Base-by-base conservation (phyloP, 2,329 filamentous ascomycete species). In the Onygena corvina region DNA sequence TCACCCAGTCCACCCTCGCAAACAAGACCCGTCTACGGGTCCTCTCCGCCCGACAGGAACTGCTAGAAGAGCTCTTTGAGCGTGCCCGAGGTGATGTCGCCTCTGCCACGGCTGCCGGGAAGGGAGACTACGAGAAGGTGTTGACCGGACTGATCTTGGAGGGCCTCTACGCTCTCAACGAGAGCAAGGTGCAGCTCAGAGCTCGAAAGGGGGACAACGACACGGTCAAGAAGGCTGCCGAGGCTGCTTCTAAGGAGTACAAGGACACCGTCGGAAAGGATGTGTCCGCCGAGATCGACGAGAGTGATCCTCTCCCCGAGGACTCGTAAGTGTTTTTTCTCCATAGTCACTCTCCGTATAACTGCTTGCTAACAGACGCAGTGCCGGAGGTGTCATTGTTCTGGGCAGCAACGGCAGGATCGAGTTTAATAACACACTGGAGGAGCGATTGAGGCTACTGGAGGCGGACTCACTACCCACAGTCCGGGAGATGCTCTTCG, bases 361-460 rank as follows among this genome's bases (percentile, higher is more conserved):
- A 21, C n/a, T 31, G 20, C 8, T 36, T 34, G 20, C 34, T 49
- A 30, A 25, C 34, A 31, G 23, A 23, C 45, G 11, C 9, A 96
- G 92, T 61, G 76, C 88, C 52, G 92, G 92, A 53, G 92, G 92
- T 60, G 76, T 94, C 51, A 67, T 78, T 51, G 80, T 98, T 56
- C 70, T 94, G 49, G 87, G 89, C 56, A 83, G 84, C 58, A 76
- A 76, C 56, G 92, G 92, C 65, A 95, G 90, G 76, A 96, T 98
- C 65, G 88, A 94, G 61, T 90, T 98, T 68, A 89, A 95, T 78
- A 96, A 98, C 75, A 96, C 92, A 49, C 85, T 96, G 59, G 92
- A 96, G 66, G 85, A 94, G 65, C 82, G 92, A 57, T 75, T 98
- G 68, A 79, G 77, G 61, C 75, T 96, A 53, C 79, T 96, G 56